These are phyloP conservation scores for Amanita pallidorosea DNA, from an alignment of 768 basidiomycete genomes.

Conservation along the genomic window DNA sequence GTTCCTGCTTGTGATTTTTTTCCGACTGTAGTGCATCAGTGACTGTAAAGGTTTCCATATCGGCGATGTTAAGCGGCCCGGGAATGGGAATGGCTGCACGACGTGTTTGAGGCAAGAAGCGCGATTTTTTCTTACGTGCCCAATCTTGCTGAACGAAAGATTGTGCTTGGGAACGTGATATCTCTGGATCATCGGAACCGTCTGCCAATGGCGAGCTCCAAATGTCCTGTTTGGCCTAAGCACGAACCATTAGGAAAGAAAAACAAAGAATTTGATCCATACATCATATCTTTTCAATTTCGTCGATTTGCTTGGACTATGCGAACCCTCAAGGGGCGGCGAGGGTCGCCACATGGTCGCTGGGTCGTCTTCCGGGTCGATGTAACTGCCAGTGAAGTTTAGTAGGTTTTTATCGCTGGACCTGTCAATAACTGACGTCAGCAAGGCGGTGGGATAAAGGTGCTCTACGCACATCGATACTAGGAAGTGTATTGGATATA, in stretches of 20 bases:
- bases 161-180: too few relatives aligned
- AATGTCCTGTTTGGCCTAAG: constrained; percentile 2
- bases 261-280: background rate
- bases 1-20: background rate
- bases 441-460: too few relatives aligned
- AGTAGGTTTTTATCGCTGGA: too few relatives aligned
- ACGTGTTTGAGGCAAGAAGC: background rate
- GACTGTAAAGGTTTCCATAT: background rate
- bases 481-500: too few relatives aligned
- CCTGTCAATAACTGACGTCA: too few relatives aligned
- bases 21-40: background rate
- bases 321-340: background rate
- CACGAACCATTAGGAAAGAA: background rate
- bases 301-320: background rate
- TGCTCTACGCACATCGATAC: too few relatives aligned
- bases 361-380: background rate
- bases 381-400: too few relatives aligned
- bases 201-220: background rate
- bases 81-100: background rate
- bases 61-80: background rate
- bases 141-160: background rate
- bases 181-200: background rate
- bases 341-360: background rate
- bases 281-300: constrained; percentile 1
- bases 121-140: background rate